Percentiles rank a stretch among this genome's conserved stretches.
Conservation (phyloP, 108 stramenopile species). For the Parmales sp. region DNA sequence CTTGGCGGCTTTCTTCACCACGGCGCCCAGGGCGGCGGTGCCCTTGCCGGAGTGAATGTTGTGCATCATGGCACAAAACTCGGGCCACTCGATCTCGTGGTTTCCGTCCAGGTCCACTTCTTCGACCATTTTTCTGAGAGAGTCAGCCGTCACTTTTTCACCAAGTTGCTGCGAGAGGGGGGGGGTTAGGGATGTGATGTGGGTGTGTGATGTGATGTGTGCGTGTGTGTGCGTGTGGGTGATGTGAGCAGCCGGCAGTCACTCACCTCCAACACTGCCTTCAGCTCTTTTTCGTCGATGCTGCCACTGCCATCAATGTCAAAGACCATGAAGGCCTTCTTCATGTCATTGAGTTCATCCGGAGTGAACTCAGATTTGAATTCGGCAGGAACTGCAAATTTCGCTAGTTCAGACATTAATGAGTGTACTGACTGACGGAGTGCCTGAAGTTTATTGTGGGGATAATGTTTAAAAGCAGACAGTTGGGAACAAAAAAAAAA, state of each 20-base stretch:
- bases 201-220: no score
- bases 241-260: no score
- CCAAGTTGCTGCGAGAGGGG: no score
- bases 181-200: no score
- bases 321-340: neutral
- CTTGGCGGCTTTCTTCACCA: neutral
- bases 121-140: neutral
- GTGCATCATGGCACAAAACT: conserved; percentile 5
- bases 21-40: neutral
- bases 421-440: neutral
- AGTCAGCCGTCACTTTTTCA: neutral
- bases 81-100: neutral
- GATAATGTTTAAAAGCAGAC: no score
- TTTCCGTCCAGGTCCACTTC: neutral
- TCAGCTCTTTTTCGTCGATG: neutral
- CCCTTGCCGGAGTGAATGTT: neutral
- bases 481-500: no score
- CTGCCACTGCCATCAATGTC: neutral
- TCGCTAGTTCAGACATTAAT: neutral
- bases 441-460: no score
- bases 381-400: neutral
- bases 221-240: no score
- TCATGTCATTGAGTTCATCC: neutral
- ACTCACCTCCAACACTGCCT: neutral
- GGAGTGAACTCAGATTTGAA: neutral